Evolutionary conservation across 2,329 filamentous ascomycete genomes (phyloP).

Genomic region (Bipolaris cookei): DNA sequence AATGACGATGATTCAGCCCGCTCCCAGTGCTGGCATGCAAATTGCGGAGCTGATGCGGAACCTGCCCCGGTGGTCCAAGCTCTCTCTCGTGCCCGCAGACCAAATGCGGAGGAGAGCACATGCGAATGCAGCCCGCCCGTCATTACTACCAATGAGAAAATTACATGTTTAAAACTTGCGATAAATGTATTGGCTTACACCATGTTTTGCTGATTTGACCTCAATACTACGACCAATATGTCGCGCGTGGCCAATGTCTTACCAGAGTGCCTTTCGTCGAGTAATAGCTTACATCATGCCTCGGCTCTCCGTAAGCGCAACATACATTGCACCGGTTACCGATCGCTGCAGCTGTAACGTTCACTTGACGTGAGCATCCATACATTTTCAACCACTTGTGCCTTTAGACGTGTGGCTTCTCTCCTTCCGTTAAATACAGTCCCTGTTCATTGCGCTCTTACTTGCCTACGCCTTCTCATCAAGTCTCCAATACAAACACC

Average conservation of each 20-base stretch:
- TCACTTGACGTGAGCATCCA: conserved; percentile 22
- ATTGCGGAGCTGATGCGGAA: conserved; percentile 25
- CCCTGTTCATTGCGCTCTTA: not conserved
- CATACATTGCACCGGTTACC: conserved; percentile 13
- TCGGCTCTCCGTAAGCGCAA: conserved; percentile 23
- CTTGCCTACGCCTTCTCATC: not conserved
- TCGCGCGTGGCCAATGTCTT: not conserved
- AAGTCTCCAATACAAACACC: conserved; percentile 3
- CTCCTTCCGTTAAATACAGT: not conserved
- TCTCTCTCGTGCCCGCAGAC: not conserved
- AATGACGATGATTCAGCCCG: conserved; percentile 2
- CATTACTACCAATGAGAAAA: too few species aligned
- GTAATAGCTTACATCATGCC: conserved; percentile 22
- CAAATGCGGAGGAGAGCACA: not conserved
- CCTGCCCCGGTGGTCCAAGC: conserved; percentile 10
- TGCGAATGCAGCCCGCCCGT: not conserved
- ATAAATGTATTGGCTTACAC: too few species aligned
- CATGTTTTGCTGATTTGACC: not conserved
- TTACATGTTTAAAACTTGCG: too few species aligned
- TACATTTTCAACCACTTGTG: conserved; percentile 6
- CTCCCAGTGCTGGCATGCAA: conserved; percentile 9
- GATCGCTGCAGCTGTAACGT: conserved; percentile 29
- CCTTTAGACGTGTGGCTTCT: not conserved
- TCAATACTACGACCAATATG: not conserved
- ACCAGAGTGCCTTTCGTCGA: conserved; percentile 1